Base-by-base conservation (phyloP, 805 yeast genomes). In the Nakazawaea pomicola region DNA sequence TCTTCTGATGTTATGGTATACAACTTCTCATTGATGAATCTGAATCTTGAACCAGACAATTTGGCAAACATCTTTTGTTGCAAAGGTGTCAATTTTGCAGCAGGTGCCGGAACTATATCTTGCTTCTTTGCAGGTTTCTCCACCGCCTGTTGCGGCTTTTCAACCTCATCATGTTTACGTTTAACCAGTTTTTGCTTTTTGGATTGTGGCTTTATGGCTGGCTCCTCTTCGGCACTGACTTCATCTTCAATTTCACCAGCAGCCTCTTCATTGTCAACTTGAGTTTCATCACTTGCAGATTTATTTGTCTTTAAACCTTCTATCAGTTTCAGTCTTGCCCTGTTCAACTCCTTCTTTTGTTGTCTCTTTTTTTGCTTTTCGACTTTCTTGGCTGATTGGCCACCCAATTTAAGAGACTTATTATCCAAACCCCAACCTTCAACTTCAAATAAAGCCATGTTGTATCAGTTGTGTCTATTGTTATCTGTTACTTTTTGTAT, bases 11-110 rank as follows among this genome's bases (percentile, higher is more conserved):
- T 64, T 28, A 80, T 81, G 1, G 98, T 93, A 57, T 93, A 93
- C n/a, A 93, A 67, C 57, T 91, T 95, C 62, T 93, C 99, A 58
- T 93, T 93, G 57, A 93, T 93, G 98, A 98, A 93, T 60, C 99
- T 74, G 65, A 93, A 93, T 51, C 99, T 70, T 1, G 98, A 88
- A 0, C 99, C 99, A 2, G 95, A 78, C 31, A 93, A 72, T 58
- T 93, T 93, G 34, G 86, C 88, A 80, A 88, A 78, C 98, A 93
- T 91, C 56, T 93, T 93, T 54, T 84, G 85, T 62, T 93, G 99
- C 48, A 90, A 64, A 14, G 96, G 95, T 0, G 96, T 87, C 40
- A 90, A 63, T 34, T 79, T 76, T 28, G 60, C 54, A n/a, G 59
- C 54, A 3, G 57, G 42, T 6, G 28, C 25, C 39, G 29, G 32